Percentiles rank a stretch among this genome's conserved stretches.
phyloP scores from a whole-genome alignment of 148 eudicot genomes.

The Spergularia bocconei region DNA sequence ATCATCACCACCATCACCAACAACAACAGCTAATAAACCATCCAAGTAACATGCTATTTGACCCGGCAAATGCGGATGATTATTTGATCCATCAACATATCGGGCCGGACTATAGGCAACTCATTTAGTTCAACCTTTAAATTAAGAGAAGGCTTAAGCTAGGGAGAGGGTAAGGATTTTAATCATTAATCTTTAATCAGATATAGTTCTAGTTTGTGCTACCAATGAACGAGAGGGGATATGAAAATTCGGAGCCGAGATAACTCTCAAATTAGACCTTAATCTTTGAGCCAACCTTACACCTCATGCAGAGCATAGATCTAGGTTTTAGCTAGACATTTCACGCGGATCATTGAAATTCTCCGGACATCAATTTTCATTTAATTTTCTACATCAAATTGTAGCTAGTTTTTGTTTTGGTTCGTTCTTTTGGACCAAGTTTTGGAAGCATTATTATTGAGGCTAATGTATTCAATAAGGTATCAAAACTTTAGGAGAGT shows the following conservation, averaged over 20 bases:
- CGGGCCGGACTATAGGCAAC: constrained; percentile 65
- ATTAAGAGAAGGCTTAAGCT: constrained; percentile 2
- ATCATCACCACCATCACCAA: constrained; percentile 30
- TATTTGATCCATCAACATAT: constrained; percentile 86
- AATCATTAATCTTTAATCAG: constrained; percentile 13
- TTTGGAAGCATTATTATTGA: constrained; percentile 17
- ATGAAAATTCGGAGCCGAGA: too few relatives aligned
- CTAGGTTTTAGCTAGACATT: background rate
- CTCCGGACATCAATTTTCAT: background rate
- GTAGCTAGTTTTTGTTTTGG: background rate
- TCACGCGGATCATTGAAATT: background rate
- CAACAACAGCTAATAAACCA: constrained; percentile 34
- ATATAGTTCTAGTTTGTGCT: constrained; percentile 3
- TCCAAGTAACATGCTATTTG: constrained; percentile 38
- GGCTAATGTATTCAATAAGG: background rate
- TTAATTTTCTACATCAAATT: background rate
- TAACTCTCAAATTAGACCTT: too few relatives aligned
- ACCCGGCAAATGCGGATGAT: constrained; percentile 52
- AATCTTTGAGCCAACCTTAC: too few relatives aligned
- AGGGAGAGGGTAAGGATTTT: constrained; percentile 13
- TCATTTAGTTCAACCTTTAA: constrained; percentile 25
- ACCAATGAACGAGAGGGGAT: too few relatives aligned
- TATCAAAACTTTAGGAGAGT: constrained; percentile 5
- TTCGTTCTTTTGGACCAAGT: constrained; percentile 14
- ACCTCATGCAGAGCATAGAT: too few relatives aligned